Conservation (phyloP, 208 protist species). For the Acanthamoeba comandoni region DNA sequence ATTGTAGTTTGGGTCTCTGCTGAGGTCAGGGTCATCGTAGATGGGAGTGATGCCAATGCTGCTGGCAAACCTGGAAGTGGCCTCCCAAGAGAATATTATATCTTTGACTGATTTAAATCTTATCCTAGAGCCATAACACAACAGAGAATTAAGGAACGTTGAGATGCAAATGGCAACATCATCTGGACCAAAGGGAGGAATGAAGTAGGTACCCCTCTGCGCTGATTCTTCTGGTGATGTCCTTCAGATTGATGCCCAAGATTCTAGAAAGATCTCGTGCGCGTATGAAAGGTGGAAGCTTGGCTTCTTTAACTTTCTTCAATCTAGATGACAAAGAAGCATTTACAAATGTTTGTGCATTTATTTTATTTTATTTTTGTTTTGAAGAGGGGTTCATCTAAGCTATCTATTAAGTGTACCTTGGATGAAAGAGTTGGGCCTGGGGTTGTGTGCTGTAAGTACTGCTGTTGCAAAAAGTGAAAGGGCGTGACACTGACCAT, state of each 20-base stretch:
- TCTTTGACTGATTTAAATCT: conserved; percentile 58
- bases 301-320: conserved; percentile 50
- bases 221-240: conserved; percentile 53
- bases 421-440: too few relatives aligned
- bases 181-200: not conserved
- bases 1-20: not conserved
- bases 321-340: not conserved
- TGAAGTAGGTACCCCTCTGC: not conserved
- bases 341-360: too few relatives aligned
- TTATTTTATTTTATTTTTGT: too few relatives aligned
- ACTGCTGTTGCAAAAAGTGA: too few relatives aligned
- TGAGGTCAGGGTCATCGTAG: conserved; percentile 62
- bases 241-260: conserved; percentile 71
- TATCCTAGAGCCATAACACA: not conserved
- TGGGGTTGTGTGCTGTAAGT: too few relatives aligned
- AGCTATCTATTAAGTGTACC: too few relatives aligned
- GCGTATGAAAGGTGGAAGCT: conserved; percentile 68
- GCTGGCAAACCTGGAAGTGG: conserved; percentile 51
- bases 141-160: too few relatives aligned
- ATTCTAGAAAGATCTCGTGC: conserved; percentile 63
- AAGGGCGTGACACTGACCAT: too few relatives aligned
- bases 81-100: conserved; percentile 67
- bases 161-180: not conserved
- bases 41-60: conserved; percentile 59
- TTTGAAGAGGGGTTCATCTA: too few relatives aligned